Percentiles rank a stretch among this genome's conserved stretches.
Evolutionary conservation across 2,329 filamentous ascomycete species (phyloP).

Genomic region (Fusarium abutilonis): DNA sequence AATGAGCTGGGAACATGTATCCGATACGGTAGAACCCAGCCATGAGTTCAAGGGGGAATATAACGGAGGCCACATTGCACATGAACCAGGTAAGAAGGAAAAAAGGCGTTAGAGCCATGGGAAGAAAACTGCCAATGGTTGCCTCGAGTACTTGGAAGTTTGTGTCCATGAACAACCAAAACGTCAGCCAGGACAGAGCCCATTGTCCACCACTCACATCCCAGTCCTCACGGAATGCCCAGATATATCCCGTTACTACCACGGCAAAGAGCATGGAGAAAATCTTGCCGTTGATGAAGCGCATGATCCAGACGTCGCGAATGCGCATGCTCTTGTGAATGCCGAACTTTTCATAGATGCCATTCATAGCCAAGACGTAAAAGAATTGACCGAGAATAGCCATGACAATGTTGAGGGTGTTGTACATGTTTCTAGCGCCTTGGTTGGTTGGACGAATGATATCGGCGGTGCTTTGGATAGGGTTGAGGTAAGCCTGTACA

Average conservation of each 20-base stretch:
- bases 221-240: constrained; percentile 58
- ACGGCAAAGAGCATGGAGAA: constrained; percentile 52
- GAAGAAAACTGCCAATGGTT: constrained; percentile 40
- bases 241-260: constrained; percentile 53
- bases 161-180: constrained; percentile 55
- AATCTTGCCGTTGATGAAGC: constrained; percentile 43
- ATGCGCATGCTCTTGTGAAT: constrained; percentile 32
- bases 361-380: constrained; percentile 43
- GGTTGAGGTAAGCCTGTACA: constrained; percentile 48
- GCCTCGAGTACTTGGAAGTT: constrained; percentile 57
- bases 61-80: constrained; percentile 51
- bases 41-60: constrained; percentile 52
- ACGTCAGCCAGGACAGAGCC: constrained; percentile 43
- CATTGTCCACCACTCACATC: constrained; percentile 47
- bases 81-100: constrained; percentile 56
- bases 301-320: constrained; percentile 42
- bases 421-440: constrained; percentile 49
- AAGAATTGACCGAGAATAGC: constrained; percentile 49
- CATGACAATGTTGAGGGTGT: constrained; percentile 54
- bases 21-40: constrained; percentile 54
- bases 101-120: constrained; percentile 53
- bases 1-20: constrained; percentile 51
- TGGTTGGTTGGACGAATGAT: constrained; percentile 50
- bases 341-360: constrained; percentile 36
- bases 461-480: constrained; percentile 44